phyloP scores from a whole-genome alignment of 116 monocot species.

The Cymodocea nodosa region DNA sequence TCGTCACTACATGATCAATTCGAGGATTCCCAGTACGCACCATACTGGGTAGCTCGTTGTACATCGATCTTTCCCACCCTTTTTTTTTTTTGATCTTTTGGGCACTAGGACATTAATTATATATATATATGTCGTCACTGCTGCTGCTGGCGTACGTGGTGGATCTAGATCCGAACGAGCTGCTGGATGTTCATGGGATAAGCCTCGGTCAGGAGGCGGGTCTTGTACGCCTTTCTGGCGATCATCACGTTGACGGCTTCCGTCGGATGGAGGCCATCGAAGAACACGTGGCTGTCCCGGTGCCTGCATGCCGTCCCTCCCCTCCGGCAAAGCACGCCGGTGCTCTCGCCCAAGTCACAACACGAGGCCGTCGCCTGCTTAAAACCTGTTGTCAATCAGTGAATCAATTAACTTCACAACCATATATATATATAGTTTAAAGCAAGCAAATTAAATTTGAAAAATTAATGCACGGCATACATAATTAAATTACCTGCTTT shows the following conservation, averaged over 20 bases:
- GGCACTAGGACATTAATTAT: too few species aligned
- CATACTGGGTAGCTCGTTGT: too few species aligned
- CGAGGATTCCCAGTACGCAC: too few species aligned
- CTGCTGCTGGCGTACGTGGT: too few species aligned
- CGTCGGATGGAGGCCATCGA: constrained; percentile 61
- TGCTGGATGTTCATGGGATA: constrained; percentile 41
- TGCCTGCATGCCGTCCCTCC: constrained; percentile 24
- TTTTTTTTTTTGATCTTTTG: too few species aligned
- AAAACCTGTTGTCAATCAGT: constrained; percentile 19
- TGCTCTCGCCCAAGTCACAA: constrained; percentile 20
- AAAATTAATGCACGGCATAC: neutral
- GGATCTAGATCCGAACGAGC: constrained; percentile 10
- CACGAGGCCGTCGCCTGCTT: constrained; percentile 25
- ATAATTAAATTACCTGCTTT: constrained; percentile 16
- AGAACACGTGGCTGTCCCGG: constrained; percentile 26
- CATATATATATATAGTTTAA: too few species aligned
- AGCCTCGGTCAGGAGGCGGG: constrained; percentile 14
- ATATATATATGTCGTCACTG: too few species aligned
- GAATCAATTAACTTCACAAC: neutral
- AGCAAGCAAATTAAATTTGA: neutral
- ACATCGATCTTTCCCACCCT: too few species aligned
- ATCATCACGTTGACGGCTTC: constrained; percentile 45
- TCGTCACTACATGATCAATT: too few species aligned
- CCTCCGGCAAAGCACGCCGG: constrained; percentile 28
- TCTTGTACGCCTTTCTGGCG: constrained; percentile 34